A percentile compares a stretch with the other conserved stretches of the same genome.
Conservation (phyloP, 164 flowering plant species). For the Malania oleifera region DNA sequence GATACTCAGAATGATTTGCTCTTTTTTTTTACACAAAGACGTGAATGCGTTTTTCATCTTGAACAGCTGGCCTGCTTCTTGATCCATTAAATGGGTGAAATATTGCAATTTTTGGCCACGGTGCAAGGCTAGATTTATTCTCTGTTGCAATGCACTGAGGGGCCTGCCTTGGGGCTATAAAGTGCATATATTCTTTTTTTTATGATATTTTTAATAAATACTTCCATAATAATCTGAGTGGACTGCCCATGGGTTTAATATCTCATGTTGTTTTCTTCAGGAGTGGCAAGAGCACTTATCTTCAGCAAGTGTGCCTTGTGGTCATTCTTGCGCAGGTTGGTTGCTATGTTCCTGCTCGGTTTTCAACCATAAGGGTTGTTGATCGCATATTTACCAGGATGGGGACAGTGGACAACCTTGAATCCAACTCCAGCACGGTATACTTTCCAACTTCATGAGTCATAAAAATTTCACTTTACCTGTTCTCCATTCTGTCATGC, state of each 20-base stretch:
- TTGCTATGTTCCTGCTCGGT: conserved; percentile 93
- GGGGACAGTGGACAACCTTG: conserved; percentile 88
- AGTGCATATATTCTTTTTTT: too few species aligned
- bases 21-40: too few species aligned
- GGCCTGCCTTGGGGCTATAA: too few species aligned
- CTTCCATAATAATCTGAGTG: background rate
- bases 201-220: too few species aligned
- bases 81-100: too few species aligned
- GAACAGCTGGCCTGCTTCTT: too few species aligned
- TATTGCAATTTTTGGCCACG: too few species aligned
- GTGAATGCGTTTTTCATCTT: too few species aligned
- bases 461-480: background rate
- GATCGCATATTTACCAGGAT: conserved; percentile 97
- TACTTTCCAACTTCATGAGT: conserved; percentile 7
- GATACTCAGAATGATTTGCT: too few species aligned
- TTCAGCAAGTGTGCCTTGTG: conserved; percentile 92
- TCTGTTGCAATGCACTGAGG: too few species aligned
- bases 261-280: conserved; percentile 30
- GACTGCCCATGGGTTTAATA: background rate
- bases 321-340: conserved; percentile 98
- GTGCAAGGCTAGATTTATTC: too few species aligned
- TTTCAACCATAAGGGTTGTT: conserved; percentile 70
- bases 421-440: conserved; percentile 98
- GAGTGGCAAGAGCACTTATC: conserved; percentile 99
- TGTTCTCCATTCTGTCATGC: background rate